phyloP scores from a whole-genome alignment of 2,329 filamentous ascomycete genomes.

The Gnomoniopsis smithogilvyi region DNA sequence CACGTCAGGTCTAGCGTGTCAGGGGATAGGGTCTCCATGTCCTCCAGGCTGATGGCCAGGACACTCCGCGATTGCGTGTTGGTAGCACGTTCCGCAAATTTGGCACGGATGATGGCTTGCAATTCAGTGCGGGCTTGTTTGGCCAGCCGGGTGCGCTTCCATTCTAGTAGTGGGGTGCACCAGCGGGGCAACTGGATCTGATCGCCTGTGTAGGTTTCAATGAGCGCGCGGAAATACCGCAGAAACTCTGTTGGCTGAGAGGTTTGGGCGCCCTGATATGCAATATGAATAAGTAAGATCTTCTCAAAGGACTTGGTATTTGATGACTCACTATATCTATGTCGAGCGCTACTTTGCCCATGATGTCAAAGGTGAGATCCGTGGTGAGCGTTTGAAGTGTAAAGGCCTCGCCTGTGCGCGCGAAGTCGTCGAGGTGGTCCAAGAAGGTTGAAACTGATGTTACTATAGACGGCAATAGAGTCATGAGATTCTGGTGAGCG shows the following conservation, averaged over 20 bases:
- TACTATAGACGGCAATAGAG: conserved; percentile 31
- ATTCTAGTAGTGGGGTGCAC: conserved; percentile 2
- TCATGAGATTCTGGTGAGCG: conserved; percentile 34
- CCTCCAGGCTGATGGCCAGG: conserved; percentile 24
- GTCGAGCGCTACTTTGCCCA: conserved; percentile 17
- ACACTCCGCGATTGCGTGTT: conserved; percentile 17
- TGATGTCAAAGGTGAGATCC: conserved; percentile 36
- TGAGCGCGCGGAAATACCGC: not conserved
- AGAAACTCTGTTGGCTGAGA: not conserved
- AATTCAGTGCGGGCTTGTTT: not conserved
- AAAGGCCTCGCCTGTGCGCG: conserved; percentile 25
- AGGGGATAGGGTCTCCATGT: conserved; percentile 19
- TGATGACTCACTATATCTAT: not conserved
- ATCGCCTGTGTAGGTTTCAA: not conserved
- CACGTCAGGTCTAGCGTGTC: conserved; percentile 24
- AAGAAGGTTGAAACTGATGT: conserved; percentile 30
- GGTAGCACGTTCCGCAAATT: not conserved
- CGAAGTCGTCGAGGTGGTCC: conserved; percentile 26
- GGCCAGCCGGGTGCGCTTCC: not conserved
- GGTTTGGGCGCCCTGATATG: not conserved
- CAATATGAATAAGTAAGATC: too few species aligned
- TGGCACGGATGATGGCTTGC: not conserved
- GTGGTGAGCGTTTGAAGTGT: conserved; percentile 25
- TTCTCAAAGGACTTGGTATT: too few species aligned
- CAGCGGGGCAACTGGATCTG: not conserved